Base-by-base conservation (phyloP, 495 filamentous ascomycete genomes). In the Entonaema liquescens region DNA sequence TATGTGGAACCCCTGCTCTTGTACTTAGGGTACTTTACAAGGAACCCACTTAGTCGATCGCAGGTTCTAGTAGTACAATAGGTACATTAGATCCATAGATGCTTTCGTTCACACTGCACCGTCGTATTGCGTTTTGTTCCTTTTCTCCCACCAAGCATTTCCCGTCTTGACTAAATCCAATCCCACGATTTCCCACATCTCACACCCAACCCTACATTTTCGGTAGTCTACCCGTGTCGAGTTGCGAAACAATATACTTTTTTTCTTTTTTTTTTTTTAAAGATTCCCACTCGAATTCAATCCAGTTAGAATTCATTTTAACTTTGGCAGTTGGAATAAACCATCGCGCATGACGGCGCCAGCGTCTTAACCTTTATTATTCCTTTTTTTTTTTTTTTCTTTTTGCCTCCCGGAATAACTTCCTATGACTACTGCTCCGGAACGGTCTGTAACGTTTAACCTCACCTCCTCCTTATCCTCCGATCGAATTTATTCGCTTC, bases 91-190 rank as follows among this genome's bases (percentile, higher is more conserved):
- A 42, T 44, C 38, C 15, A 31, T 67, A 29, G 67, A 70, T 65
- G 65, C 70, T 68, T 72, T 65, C 60, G 59, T 64, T 64, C 60
- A 42, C 64, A 44, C 29, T 71, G 59, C 54, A 56, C 60, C 40
- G 65, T 68, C 28, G 60, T 65, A 65, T 65, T 59, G 26, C 61
- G 31, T 65, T 73, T 68, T 59, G 31, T 68, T 52, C 52, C 47
- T 62, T 73, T 69, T 66, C 70, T 73, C 65, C 70, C 70, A 73
- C 70, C 57, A 69, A 68, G 69, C 59, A 64, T 52, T 72, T 72
- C 64, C 65, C 56, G 49, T 67, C 60, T 65, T 61, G 63, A 71
- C 44, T 38, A 65, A 66, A 65, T 65, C 47, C 59, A 72, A 67
- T 72, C 60, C 64, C 64, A 72, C 64, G 69, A 68, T 64, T 56